Base-by-base conservation (phyloP, 768 basidiomycete genomes). In the Suillus subalutaceus region DNA sequence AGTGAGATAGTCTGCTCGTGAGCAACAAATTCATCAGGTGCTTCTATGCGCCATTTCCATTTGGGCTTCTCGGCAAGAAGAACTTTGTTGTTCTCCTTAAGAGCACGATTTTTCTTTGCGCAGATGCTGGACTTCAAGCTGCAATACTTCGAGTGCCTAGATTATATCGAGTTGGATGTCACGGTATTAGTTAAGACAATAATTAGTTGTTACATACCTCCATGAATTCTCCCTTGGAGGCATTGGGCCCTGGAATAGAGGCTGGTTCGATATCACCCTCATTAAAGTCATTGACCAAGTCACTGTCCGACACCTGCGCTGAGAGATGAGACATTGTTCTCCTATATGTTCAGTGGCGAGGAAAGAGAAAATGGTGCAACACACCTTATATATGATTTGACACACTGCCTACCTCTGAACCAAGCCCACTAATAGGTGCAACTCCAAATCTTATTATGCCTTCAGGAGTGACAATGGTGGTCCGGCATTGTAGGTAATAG, bases 121-220 rank as follows among this genome's bases (percentile, higher is more conserved):
- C 16, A 63, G 23, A n/a, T 3, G 16, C 35, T 63, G 62, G n/a
- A 63, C 43, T n/a, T 63, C 18, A 8, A 63, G 41, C 3, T 63
- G 43, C 3, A 63, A 15, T 0, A 0, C 30, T 20, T 46, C 26
- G 10, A 63, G 12, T n/a, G 62, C 40, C 40, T 62, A 62, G 23
- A 32, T 0, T 4, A 35, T 55, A 55, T 18, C 2, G 9, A 18
- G 53, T 16, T 53, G 3, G 3, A 53, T 2, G 9, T 35, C 8
- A 35, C 35, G 5, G 6, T 26, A 26, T 26, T 15, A 6, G 16
- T 53, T 30, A 8, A 52, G 9, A 35, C 35, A 35, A 35, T 35
- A 26, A 16, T 18, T 23, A 20, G 48, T 23, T 18, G 8, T 4
- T 32, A 55, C 8, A 2, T 35, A 55, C 32, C 18, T 55, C 32